These are phyloP conservation scores for Tricholoma flavovirens DNA, from an alignment of 768 basidiomycete species.

Conservation along the genomic window DNA sequence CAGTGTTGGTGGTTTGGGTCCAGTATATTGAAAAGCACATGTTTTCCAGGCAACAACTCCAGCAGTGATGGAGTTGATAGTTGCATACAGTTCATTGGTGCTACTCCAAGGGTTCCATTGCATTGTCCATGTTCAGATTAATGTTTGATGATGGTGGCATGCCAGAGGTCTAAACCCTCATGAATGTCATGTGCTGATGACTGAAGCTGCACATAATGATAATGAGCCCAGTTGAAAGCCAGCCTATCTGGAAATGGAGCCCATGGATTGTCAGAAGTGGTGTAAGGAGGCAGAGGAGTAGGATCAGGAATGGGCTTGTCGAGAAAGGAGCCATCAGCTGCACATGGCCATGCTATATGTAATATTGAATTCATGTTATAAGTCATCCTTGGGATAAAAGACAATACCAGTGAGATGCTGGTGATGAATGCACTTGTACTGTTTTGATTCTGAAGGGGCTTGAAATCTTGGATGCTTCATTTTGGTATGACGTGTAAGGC, in stretches of 20 bases:
- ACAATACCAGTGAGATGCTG: too few species aligned
- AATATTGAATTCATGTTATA: too few species aligned
- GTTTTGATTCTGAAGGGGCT: too few species aligned
- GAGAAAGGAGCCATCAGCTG: not conserved
- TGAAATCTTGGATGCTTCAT: too few species aligned
- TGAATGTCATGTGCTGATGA: slow-evolving; percentile 4
- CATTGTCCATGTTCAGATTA: not conserved
- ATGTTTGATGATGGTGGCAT: slow-evolving; percentile 1
- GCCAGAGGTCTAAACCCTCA: slow-evolving; percentile 7
- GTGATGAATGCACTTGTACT: too few species aligned
- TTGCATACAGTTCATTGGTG: slow-evolving; percentile 18
- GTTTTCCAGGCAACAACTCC: slow-evolving; percentile 21
- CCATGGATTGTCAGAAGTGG: slow-evolving; percentile 1
- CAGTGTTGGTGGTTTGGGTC: slow-evolving; percentile 9
- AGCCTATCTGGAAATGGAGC: slow-evolving; percentile 6
- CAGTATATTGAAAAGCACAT: slow-evolving; percentile 15
- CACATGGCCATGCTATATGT: slow-evolving; percentile 15
- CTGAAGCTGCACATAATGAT: slow-evolving; percentile 6
- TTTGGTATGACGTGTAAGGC: too few species aligned
- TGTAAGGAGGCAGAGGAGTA: not conserved
- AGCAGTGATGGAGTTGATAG: slow-evolving; percentile 18
- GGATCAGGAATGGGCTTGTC: not conserved
- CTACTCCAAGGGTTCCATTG: slow-evolving; percentile 11
- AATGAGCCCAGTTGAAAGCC: slow-evolving; percentile 5
- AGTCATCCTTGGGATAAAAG: too few species aligned